phyloP scores from a whole-genome alignment of 2,329 filamentous ascomycete species.

The Paradendryphiella salina region DNA sequence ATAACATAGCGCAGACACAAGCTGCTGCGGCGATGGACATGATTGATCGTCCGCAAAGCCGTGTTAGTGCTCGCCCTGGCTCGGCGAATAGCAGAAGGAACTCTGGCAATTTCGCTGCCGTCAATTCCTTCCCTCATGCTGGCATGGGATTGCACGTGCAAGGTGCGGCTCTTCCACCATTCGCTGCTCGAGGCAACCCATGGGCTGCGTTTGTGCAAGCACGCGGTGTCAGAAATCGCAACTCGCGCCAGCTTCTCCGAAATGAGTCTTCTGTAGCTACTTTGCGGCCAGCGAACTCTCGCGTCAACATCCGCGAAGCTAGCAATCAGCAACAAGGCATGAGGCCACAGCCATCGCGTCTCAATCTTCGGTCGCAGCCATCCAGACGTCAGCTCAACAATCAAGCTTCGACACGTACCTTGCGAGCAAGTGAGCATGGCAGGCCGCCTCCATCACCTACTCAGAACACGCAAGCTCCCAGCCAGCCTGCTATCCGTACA shows the following conservation, averaged over 20 bases:
- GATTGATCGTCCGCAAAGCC: constrained; percentile 46
- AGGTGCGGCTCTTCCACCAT: constrained; percentile 36
- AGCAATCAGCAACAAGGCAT: constrained; percentile 31
- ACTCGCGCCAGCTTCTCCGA: constrained; percentile 42
- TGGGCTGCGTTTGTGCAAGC: constrained; percentile 45
- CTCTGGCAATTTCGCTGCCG: constrained; percentile 39
- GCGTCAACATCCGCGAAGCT: constrained; percentile 41
- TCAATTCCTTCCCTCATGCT: constrained; percentile 36
- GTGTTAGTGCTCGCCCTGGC: constrained; percentile 42
- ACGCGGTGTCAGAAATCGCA: constrained; percentile 31
- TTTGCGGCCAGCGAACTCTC: constrained; percentile 40
- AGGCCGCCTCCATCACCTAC: constrained; percentile 37
- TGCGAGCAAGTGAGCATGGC: constrained; percentile 41
- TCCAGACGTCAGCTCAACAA: constrained; percentile 42
- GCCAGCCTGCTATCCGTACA: constrained; percentile 27
- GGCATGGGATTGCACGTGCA: constrained; percentile 43
- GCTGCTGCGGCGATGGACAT: constrained; percentile 36
- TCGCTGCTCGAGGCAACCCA: constrained; percentile 41
- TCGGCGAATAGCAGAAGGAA: constrained; percentile 43
- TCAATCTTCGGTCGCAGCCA: constrained; percentile 43
- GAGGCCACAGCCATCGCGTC: constrained; percentile 43
- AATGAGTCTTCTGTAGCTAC: constrained; percentile 48
- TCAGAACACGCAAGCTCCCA: constrained; percentile 19
- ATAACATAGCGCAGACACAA: constrained; percentile 36
- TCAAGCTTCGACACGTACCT: constrained; percentile 44